phyloP scores from a whole-genome alignment of 1,284 basidiomycete genomes.

The Butyriboletus appendiculatus region DNA sequence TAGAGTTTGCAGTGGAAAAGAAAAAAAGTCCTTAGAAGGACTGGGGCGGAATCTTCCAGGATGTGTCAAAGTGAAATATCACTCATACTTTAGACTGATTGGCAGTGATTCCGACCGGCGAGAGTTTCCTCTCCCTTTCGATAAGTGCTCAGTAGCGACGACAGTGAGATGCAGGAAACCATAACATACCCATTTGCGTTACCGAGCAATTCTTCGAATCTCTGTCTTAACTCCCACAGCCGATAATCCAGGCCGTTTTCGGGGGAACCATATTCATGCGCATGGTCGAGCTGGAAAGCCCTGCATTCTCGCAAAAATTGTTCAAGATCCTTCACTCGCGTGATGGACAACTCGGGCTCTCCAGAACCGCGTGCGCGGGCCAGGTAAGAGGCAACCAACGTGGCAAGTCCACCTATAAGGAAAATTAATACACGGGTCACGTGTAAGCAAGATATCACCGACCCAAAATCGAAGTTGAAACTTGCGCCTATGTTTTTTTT shows the following conservation, averaged over 20 bases:
- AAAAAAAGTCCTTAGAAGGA: neutral
- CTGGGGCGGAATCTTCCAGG: neutral
- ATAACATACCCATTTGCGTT: slow-evolving; percentile 32
- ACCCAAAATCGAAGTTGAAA: slow-evolving; percentile 30
- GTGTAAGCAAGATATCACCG: slow-evolving; percentile 1
- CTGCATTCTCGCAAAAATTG: slow-evolving; percentile 61
- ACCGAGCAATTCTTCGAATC: slow-evolving; percentile 43
- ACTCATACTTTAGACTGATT: neutral
- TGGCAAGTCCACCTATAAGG: slow-evolving; percentile 54
- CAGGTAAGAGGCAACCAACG: slow-evolving; percentile 67
- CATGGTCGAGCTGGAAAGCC: slow-evolving; percentile 59
- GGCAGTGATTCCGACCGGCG: slow-evolving; percentile 15
- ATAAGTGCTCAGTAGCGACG: neutral
- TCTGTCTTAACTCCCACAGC: slow-evolving; percentile 30
- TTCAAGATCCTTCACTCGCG: slow-evolving; percentile 57
- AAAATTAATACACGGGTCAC: neutral
- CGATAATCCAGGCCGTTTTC: slow-evolving; percentile 9
- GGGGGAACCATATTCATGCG: slow-evolving; percentile 36
- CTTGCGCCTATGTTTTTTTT: slow-evolving; percentile 21
- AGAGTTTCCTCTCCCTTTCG: slow-evolving; percentile 23
- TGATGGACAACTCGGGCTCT: slow-evolving; percentile 61
- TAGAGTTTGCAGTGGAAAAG: neutral
- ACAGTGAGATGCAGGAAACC: neutral
- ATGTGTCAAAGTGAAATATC: neutral
- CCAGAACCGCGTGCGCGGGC: slow-evolving; percentile 65